These are phyloP conservation scores for Trametes cinnabarina DNA, from an alignment of 768 basidiomycete genomes.

Conservation along the genomic window DNA sequence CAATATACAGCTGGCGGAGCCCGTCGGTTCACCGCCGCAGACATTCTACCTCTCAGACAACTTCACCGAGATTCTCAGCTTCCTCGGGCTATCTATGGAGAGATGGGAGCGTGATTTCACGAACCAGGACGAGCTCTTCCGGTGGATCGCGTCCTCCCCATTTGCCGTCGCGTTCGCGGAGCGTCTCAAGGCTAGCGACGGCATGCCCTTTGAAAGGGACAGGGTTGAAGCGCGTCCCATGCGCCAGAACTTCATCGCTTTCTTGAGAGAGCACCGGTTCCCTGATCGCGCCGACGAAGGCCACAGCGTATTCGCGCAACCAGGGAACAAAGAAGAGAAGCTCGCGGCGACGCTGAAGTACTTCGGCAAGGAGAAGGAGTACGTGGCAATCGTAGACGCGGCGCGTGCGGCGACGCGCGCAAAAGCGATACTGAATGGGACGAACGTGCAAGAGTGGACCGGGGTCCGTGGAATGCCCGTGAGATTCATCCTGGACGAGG, in stretches of 20 bases:
- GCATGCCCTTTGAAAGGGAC: conserved; percentile 39
- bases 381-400: conserved; percentile 26
- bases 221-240: conserved; percentile 49
- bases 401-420: conserved; percentile 26
- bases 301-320: background rate
- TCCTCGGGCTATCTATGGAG: conserved; percentile 56
- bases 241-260: conserved; percentile 58
- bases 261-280: conserved; percentile 35
- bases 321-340: conserved; percentile 1
- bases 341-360: conserved; percentile 15
- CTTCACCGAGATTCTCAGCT: conserved; percentile 49
- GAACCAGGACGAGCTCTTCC: conserved; percentile 52
- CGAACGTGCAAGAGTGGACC: conserved; percentile 24
- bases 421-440: conserved; percentile 24
- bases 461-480: conserved; percentile 24
- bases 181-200: conserved; percentile 16
- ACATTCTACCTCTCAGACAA: conserved; percentile 51
- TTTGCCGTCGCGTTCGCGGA: conserved; percentile 49
- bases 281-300: background rate
- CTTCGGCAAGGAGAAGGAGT: conserved; percentile 25
- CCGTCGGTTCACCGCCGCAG: conserved; percentile 31
- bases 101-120: conserved; percentile 52
- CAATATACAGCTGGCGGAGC: conserved; percentile 28
- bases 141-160: conserved; percentile 55
- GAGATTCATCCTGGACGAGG: conserved; percentile 25